These are phyloP conservation scores for Schizophyllum amplum DNA, from an alignment of 1,284 basidiomycete genomes.

Conservation along the genomic window DNA sequence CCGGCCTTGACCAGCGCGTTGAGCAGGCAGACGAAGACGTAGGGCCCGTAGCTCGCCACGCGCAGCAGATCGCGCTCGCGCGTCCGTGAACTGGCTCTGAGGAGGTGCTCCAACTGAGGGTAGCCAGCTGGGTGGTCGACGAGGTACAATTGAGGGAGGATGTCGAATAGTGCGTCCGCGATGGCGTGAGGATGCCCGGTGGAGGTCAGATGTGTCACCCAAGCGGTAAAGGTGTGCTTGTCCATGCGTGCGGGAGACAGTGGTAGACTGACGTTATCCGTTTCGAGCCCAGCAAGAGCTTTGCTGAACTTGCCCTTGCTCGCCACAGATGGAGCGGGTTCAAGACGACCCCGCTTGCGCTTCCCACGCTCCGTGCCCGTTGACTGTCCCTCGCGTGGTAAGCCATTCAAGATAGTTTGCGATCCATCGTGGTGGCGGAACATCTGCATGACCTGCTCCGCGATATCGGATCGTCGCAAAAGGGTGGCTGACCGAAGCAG, in stretches of 20 bases:
- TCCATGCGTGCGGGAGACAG: slow-evolving; percentile 21
- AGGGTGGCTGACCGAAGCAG: slow-evolving; percentile 47
- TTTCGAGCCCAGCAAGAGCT: slow-evolving; percentile 2
- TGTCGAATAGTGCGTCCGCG: slow-evolving; percentile 33
- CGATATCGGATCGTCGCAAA: slow-evolving; percentile 38
- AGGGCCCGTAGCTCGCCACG: slow-evolving; percentile 45
- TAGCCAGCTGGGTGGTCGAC: slow-evolving; percentile 31
- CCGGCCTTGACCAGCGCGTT: slow-evolving; percentile 54
- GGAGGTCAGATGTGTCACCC: slow-evolving; percentile 43
- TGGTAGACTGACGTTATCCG: slow-evolving; percentile 3
- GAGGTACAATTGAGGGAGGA: slow-evolving; percentile 47
- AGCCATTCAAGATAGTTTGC: neutral
- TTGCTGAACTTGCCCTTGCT: neutral
- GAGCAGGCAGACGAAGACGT: slow-evolving; percentile 48
- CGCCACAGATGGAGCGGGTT: neutral
- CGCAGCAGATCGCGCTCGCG: slow-evolving; percentile 28
- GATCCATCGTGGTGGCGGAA: neutral
- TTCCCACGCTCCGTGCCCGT: neutral
- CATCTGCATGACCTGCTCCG: slow-evolving; percentile 5
- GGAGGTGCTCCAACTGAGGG: slow-evolving; percentile 16
- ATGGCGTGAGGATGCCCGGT: slow-evolving; percentile 39
- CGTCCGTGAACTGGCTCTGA: slow-evolving; percentile 15
- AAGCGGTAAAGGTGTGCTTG: slow-evolving; percentile 39
- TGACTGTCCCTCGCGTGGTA: neutral
- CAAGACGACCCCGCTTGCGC: neutral